Conservation (phyloP, 306 rosid species). For the Rubus idaeus region DNA sequence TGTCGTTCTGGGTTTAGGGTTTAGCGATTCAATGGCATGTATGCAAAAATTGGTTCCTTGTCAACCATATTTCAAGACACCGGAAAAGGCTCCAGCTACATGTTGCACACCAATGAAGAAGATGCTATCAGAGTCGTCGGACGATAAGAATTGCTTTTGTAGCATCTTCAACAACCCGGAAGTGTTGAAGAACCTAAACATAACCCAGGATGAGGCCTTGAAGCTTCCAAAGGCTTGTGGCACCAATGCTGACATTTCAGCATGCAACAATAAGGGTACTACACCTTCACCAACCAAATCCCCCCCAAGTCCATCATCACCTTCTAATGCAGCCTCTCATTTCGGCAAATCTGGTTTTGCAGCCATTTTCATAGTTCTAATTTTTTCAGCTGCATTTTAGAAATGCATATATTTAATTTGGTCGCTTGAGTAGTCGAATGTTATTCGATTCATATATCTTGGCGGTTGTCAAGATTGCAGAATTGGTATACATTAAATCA, state of each 20-base stretch:
- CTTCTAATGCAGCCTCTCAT: conserved; percentile 15
- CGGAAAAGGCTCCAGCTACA: conserved; percentile 17
- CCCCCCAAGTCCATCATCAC: not conserved
- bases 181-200: conserved; percentile 13
- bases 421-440: too few relatives aligned
- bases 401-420: not conserved
- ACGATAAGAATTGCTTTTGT: conserved; percentile 44
- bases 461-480: not conserved
- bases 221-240: conserved; percentile 54
- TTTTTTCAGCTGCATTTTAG: not conserved
- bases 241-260: conserved; percentile 20
- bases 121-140: not conserved
- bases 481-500: not conserved
- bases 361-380: conserved; percentile 21
- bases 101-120: conserved; percentile 49
- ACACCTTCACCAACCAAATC: not conserved
- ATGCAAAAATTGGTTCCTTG: conserved; percentile 54
- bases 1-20: conserved; percentile 4
- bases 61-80: conserved; percentile 28
- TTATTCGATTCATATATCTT: not conserved
- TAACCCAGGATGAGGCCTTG: conserved; percentile 34
- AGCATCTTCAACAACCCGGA: conserved; percentile 21
- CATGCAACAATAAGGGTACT: conserved; percentile 23
- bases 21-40: conserved; percentile 32
- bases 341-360: conserved; percentile 25